These are phyloP conservation scores for Dictyostelium capitatum DNA, from an alignment of 78 protist genomes.

Conservation along the genomic window DNA sequence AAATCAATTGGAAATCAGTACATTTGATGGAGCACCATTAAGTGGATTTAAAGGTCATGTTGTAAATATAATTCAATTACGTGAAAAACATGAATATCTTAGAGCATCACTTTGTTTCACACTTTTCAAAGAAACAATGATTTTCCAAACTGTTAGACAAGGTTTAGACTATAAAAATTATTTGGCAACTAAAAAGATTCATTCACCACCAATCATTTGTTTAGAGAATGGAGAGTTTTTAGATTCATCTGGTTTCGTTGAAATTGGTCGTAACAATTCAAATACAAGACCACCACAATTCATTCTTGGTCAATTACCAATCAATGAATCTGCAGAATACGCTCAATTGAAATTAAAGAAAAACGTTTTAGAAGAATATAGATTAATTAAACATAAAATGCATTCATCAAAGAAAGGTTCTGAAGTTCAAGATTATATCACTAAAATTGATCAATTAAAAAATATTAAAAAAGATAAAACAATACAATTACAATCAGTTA, in stretches of 20 bases:
- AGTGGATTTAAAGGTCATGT: conserved; percentile 49
- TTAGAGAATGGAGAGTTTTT: conserved; percentile 35
- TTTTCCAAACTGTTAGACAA: conserved; percentile 41
- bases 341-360: not conserved
- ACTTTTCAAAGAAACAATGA: conserved; percentile 47
- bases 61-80: conserved; percentile 48
- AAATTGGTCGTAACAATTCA: conserved; percentile 37
- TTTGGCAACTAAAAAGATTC: not conserved
- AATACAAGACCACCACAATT: not conserved
- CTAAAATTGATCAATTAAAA: not conserved
- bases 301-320: conserved; percentile 63
- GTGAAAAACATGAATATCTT: conserved; percentile 60
- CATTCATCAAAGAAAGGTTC: not conserved
- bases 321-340: conserved; percentile 27
- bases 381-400: not conserved
- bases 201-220: conserved; percentile 38
- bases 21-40: conserved; percentile 42
- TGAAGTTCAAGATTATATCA: not conserved
- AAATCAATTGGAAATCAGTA: conserved; percentile 6
- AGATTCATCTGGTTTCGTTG: conserved; percentile 72
- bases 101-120: conserved; percentile 56
- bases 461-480: not conserved
- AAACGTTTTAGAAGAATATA: not conserved
- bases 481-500: not conserved
- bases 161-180: not conserved